phyloP scores from a whole-genome alignment of 352 stramenopile species.

The Globisporangium heterothallicum region DNA sequence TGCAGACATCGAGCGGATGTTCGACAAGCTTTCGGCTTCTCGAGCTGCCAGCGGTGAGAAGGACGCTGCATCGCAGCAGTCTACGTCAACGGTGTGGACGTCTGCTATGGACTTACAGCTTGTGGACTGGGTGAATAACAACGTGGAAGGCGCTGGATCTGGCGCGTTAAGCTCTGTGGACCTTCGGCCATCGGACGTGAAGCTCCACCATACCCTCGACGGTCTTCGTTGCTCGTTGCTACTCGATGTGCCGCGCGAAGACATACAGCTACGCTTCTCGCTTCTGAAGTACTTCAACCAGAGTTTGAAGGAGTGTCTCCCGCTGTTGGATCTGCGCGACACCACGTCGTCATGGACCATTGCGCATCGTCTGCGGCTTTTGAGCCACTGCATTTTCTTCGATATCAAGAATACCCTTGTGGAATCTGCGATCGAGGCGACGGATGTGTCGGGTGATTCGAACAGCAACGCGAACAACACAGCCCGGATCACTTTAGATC shows the following conservation, averaged over 20 bases:
- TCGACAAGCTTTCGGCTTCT: constrained; percentile 20
- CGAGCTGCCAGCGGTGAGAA: background rate
- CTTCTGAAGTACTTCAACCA: constrained; percentile 83
- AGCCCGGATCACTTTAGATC: constrained; percentile 80
- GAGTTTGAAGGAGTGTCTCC: constrained; percentile 57
- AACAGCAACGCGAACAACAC: constrained; percentile 51
- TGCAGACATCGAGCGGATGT: constrained; percentile 31
- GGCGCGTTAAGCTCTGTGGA: constrained; percentile 40
- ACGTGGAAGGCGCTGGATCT: constrained; percentile 44
- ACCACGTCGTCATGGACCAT: constrained; percentile 67
- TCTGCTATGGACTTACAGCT: constrained; percentile 76
- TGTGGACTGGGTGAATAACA: constrained; percentile 84
- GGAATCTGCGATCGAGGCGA: constrained; percentile 77
- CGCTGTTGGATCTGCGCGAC: constrained; percentile 74
- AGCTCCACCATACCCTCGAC: constrained; percentile 62
- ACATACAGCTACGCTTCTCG: constrained; percentile 70
- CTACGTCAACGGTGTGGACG: constrained; percentile 30
- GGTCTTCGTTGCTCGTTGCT: constrained; percentile 67
- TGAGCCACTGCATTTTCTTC: constrained; percentile 87
- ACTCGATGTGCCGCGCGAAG: constrained; percentile 42
- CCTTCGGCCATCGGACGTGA: constrained; percentile 65
- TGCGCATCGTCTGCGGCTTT: constrained; percentile 53
- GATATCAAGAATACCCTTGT: constrained; percentile 80
- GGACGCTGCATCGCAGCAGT: background rate
- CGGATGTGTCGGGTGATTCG: constrained; percentile 43